Conservation (phyloP, 2,329 filamentous ascomycete genomes). For the Paecilomyces sp. region DNA sequence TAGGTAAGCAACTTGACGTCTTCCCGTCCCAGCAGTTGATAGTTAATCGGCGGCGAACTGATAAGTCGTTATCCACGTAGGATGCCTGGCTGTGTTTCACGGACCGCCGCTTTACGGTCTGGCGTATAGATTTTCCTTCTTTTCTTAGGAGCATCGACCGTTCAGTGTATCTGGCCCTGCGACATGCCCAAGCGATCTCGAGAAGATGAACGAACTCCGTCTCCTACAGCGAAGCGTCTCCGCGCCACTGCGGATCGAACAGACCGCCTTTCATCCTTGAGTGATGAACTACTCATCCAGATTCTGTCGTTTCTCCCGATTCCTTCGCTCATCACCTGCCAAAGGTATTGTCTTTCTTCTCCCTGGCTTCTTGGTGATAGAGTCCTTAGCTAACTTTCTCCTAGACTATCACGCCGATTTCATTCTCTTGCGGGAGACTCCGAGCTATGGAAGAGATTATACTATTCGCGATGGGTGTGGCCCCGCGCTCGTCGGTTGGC, state of each 20-base stretch:
- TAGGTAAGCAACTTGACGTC: not conserved
- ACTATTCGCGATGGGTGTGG: conserved; percentile 79
- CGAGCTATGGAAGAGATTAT: conserved; percentile 84
- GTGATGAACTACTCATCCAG: conserved; percentile 80
- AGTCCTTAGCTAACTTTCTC: not conserved
- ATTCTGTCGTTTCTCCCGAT: conserved; percentile 73
- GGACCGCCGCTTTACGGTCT: not conserved
- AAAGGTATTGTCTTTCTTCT: conserved; percentile 42
- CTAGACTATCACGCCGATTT: conserved; percentile 60
- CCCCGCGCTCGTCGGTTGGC: conserved; percentile 72
- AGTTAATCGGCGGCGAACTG: not conserved
- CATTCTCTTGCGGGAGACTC: conserved; percentile 67
- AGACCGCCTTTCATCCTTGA: conserved; percentile 66
- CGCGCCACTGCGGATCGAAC: conserved; percentile 19
- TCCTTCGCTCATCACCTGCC: conserved; percentile 57
- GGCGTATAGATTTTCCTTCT: not conserved
- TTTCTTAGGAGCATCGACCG: not conserved
- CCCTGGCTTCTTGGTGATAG: not conserved
- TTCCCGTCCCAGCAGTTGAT: not conserved
- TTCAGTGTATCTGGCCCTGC: not conserved
- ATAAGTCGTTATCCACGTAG: not conserved
- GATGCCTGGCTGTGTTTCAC: not conserved
- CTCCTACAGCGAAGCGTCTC: conserved; percentile 38
- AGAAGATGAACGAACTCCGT: conserved; percentile 7
- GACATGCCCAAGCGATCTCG: conserved; percentile 29